Conservation (phyloP, 164 flowering plant species). For the Sedum album region DNA sequence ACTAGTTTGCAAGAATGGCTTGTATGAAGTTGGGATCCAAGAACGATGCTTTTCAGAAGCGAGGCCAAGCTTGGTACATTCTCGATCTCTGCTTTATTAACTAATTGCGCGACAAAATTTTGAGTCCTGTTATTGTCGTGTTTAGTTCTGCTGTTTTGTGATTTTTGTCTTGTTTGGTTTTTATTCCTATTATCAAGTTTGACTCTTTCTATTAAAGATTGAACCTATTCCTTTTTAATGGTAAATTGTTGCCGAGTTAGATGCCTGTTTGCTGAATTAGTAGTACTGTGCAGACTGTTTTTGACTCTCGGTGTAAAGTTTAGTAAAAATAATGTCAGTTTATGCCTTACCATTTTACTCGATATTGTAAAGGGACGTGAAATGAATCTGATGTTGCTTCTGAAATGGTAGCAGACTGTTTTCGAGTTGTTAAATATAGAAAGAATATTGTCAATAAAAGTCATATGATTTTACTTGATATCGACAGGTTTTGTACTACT, state of each 20-base stretch:
- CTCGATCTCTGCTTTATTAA: neutral
- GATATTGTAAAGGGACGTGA: too few relatives aligned
- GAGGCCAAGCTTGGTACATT: conserved; percentile 86
- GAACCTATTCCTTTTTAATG: neutral
- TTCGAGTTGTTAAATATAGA: too few relatives aligned
- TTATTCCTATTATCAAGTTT: neutral
- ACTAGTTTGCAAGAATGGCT: conserved; percentile 40
- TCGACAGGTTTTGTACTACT: neutral
- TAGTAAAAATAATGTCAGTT: neutral
- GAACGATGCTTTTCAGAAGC: conserved; percentile 65
- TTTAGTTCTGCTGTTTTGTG: too few relatives aligned
- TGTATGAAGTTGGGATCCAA: conserved; percentile 93
- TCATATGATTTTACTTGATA: too few relatives aligned
- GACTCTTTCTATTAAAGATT: neutral
- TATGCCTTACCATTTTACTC: neutral
- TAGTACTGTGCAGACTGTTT: neutral
- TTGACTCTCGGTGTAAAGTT: neutral
- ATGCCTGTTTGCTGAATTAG: neutral
- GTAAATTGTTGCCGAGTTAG: neutral
- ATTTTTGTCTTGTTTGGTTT: too few relatives aligned
- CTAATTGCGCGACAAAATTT: too few relatives aligned
- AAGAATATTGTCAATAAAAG: too few relatives aligned
- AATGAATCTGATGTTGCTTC: too few relatives aligned
- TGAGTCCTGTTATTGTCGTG: too few relatives aligned
- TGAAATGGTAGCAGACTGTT: too few relatives aligned